These are phyloP conservation scores for Penicillium taxi DNA, from an alignment of 495 filamentous ascomycete species.

Conservation along the genomic window DNA sequence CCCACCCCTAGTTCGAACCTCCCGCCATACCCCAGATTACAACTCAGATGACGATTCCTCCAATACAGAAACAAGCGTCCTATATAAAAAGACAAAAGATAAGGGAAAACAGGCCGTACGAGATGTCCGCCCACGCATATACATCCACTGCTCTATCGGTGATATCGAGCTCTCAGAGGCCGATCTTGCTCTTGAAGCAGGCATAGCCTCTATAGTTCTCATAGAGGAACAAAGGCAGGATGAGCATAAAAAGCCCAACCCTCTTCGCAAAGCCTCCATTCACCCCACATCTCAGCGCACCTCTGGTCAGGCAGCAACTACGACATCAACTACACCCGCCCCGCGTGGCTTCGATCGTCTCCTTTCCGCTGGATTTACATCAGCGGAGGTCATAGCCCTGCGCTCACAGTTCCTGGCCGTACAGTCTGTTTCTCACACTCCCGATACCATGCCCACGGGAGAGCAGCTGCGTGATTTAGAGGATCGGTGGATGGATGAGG, in stretches of 20 bases:
- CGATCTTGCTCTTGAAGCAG: constrained; percentile 64
- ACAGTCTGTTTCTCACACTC: constrained; percentile 67
- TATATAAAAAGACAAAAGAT: constrained; percentile 24
- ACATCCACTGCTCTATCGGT: constrained; percentile 87
- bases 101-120: constrained; percentile 52
- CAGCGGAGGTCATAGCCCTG: constrained; percentile 70
- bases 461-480: constrained; percentile 60
- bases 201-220: constrained; percentile 32
- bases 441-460: constrained; percentile 71
- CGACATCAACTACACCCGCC: constrained; percentile 43
- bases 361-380: constrained; percentile 67
- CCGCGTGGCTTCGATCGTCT: constrained; percentile 87
- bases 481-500: constrained; percentile 87
- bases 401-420: constrained; percentile 78
- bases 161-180: constrained; percentile 49
- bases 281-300: background rate
- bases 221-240: constrained; percentile 13
- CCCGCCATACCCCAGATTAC: constrained; percentile 13
- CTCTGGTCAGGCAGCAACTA: constrained; percentile 4
- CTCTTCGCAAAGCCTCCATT: background rate
- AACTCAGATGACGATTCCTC: constrained; percentile 31
- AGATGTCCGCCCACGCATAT: constrained; percentile 46
- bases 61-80: constrained; percentile 9
- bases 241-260: constrained; percentile 5
- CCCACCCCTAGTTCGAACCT: constrained; percentile 36